Evolutionary conservation across 495 filamentous ascomycete species (phyloP), one percentile per base, ranked within the genome.

Genomic region (Aspergillus hancockii): DNA sequence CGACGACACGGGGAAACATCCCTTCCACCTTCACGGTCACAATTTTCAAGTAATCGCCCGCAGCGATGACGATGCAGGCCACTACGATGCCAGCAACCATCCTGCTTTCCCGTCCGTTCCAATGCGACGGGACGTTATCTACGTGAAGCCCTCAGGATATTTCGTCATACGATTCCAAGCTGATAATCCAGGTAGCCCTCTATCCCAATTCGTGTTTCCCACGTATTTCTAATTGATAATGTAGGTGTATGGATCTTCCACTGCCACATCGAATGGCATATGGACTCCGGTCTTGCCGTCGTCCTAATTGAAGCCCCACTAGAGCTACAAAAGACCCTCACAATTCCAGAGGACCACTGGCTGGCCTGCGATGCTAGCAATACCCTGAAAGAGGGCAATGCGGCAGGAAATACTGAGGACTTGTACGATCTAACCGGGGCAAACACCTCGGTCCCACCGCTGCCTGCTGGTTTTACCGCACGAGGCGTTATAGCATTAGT

Each of bases 1-100:
- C 67, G 65, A 79, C 13, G 90, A 92, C 62, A 65, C 81, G 0
- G 88, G 88, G 46, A 83, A 80, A 18, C 91, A 96, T 68, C 92
- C 92, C 0, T 94, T 94, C 81, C 90, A 96, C 76, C 77, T 95
- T 2, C 91, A 96, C 79, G 92, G 91, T 1, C 92, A 95, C 74
- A 82, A 85, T 58, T 94, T 93, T 76, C 91, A 94, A 65, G 74
- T 91, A 7, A 68, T 91, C 41, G 71, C 70, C 22, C 82, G 85
- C 10, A 77, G 83, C 14, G 67, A 71, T 1, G 79, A 81, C 0
- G 75, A 81, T 22, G 76, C 67, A 16, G 74, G 74, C 2, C 53
- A 66, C 60, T 75, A 71, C 61, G 54, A 70, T 47, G 25, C 77
- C 60, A 58, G 71, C 55, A 68, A 73, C 49, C 60, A 28, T 13